Base-by-base conservation (phyloP, 2,329 filamentous ascomycete species). In the Phyllosticta ampelicida region DNA sequence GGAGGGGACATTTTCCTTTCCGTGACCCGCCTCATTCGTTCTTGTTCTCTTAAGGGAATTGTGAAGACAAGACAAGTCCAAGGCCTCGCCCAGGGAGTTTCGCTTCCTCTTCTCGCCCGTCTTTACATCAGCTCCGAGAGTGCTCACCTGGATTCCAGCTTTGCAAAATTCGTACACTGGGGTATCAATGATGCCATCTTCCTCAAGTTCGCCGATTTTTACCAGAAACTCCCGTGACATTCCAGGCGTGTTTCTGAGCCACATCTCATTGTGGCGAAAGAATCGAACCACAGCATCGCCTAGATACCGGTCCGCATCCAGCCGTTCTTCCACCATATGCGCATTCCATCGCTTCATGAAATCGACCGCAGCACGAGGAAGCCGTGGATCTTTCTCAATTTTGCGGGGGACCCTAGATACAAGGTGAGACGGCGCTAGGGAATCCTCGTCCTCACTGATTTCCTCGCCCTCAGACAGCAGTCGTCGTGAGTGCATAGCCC, bases 361-460 rank as follows among this genome's bases (percentile, higher is more conserved):
- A 0, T 64, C 63, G 48, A 66, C 67, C 9, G 63, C 63, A 0
- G 63, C 54, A 3, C 60, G 48, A 5, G 64, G 48, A 10, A 64
- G 53, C 1, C 50, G 16, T 9, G 19, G 20, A 16, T 63, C 53
- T 29, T 60, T 63, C 2, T 59, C 5, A 66, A 66, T 11, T 67
- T 65, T 65, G 60, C 70, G 71, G 26, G 68, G 70, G 9, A 67
- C 63, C 49, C 75, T 72, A 0, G 70, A 60, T 5, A 75, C 74
- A 50, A 18, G 44, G 26, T 30, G 50, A 53, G 21, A 53, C 29
- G 16, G 36, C 30, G 13, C 6, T 5, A n/a, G 11, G 8, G 36
- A 44, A 26, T 75, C 71, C 26, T 77, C 75, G 61, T 74, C 76
- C 57, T 77, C 74, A 52, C 68, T 73, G 16, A 77, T 62, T 4